Conservation (phyloP, 139 green algal genomes). For the Chlamydomonas urium region DNA sequence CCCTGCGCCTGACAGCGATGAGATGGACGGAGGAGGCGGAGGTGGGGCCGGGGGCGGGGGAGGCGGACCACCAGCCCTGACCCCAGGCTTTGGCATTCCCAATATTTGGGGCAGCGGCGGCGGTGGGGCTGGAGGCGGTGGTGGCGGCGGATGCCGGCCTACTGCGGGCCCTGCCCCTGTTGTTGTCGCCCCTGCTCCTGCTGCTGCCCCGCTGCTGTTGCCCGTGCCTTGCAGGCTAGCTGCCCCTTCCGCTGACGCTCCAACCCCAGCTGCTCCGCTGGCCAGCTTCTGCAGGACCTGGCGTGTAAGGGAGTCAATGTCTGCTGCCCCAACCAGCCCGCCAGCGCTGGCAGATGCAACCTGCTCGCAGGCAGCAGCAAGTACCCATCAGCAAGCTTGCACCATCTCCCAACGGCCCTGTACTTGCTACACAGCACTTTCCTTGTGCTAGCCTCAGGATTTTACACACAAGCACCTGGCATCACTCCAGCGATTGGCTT, state of each 20-base stretch:
- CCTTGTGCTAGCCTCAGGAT: background rate
- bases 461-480: background rate
- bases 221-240: no score
- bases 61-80: background rate
- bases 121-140: background rate
- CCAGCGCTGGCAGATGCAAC: slow-evolving; percentile 20
- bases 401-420: no score
- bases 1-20: background rate
- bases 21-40: slow-evolving; percentile 6
- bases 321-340: slow-evolving; percentile 31
- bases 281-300: slow-evolving; percentile 69
- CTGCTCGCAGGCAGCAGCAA: background rate
- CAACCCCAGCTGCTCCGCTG: slow-evolving; percentile 8
- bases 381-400: background rate
- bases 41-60: slow-evolving; percentile 9
- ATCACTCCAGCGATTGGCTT: background rate
- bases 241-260: background rate
- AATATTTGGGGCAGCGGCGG: background rate
- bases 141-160: background rate
- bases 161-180: background rate
- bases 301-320: slow-evolving; percentile 61
- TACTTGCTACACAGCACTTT: background rate
- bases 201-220: background rate
- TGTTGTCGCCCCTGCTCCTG: no score
- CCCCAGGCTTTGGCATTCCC: background rate